These are phyloP conservation scores for Thamnidium elegans DNA, from an alignment of 192 early-diverging fungal genomes.

Conservation along the genomic window DNA sequence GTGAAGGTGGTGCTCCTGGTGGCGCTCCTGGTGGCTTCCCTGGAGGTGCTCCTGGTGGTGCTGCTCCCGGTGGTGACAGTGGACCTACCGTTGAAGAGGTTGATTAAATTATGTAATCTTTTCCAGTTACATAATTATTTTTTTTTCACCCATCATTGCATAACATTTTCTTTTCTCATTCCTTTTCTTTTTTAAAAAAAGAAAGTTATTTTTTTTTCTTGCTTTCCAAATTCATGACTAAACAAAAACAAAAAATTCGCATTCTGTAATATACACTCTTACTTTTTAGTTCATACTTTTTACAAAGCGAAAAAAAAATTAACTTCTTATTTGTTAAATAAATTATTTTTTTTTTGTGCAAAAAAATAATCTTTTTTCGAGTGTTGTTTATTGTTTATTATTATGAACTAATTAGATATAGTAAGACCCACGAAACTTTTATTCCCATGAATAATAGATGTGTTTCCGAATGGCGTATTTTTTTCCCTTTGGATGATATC, in stretches of 20 bases:
- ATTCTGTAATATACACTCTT: slow-evolving; percentile 4
- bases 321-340: neutral
- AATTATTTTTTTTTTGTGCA: neutral
- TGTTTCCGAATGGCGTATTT: too few species aligned
- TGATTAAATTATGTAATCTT: slow-evolving; percentile 12
- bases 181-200: neutral
- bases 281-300: neutral
- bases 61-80: slow-evolving; percentile 53
- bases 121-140: neutral
- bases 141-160: slow-evolving; percentile 5
- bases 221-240: too few species aligned
- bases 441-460: too few species aligned
- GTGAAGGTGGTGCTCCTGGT: slow-evolving; percentile 55
- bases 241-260: neutral
- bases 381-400: too few species aligned
- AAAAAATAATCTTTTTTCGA: too few species aligned
- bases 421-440: too few species aligned
- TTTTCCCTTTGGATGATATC: too few species aligned
- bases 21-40: slow-evolving; percentile 24
- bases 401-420: too few species aligned
- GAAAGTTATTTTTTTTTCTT: too few species aligned
- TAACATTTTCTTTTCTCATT: neutral
- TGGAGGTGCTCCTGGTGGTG: slow-evolving; percentile 43
- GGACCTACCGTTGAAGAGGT: slow-evolving; percentile 32
- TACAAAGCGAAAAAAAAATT: neutral